A percentile compares a stretch with the other conserved stretches of the same genome.
These are phyloP conservation scores for Glonium stellatum DNA, from an alignment of 495 filamentous ascomycete species.

Conservation along the genomic window DNA sequence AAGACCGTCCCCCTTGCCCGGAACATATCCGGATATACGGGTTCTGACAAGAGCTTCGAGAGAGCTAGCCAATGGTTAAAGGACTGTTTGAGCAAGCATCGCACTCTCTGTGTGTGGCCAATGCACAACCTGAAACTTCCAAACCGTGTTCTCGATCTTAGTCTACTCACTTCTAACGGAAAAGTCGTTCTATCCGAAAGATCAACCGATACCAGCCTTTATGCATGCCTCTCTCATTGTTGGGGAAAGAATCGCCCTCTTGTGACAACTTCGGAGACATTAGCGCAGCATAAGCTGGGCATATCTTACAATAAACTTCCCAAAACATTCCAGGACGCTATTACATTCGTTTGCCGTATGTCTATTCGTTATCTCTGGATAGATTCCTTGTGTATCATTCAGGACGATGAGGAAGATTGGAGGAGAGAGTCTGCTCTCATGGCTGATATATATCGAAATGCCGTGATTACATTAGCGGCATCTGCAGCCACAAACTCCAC, in stretches of 20 bases:
- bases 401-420: slow-evolving; percentile 1
- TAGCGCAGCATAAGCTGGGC: background rate
- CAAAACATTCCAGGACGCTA: background rate
- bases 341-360: background rate
- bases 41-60: too few relatives aligned
- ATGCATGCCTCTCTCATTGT: background rate
- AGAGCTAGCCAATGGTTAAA: too few relatives aligned
- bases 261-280: background rate
- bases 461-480: background rate
- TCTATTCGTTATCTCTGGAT: background rate
- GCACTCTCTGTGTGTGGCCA: too few relatives aligned
- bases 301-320: background rate
- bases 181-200: too few relatives aligned
- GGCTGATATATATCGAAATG: background rate
- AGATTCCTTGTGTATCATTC: background rate
- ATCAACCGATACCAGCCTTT: background rate
- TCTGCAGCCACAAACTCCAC: background rate
- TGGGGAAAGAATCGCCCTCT: background rate
- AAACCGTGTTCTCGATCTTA: too few relatives aligned
- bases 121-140: too few relatives aligned
- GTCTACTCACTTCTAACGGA: too few relatives aligned
- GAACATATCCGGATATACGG: too few relatives aligned
- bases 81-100: too few relatives aligned
- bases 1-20: too few relatives aligned
- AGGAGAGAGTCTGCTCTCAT: background rate